Evolutionary conservation across 2,329 filamentous ascomycete genomes (phyloP), one percentile per base, ranked within the genome.

Genomic region (Tolypocladium tropicale): DNA sequence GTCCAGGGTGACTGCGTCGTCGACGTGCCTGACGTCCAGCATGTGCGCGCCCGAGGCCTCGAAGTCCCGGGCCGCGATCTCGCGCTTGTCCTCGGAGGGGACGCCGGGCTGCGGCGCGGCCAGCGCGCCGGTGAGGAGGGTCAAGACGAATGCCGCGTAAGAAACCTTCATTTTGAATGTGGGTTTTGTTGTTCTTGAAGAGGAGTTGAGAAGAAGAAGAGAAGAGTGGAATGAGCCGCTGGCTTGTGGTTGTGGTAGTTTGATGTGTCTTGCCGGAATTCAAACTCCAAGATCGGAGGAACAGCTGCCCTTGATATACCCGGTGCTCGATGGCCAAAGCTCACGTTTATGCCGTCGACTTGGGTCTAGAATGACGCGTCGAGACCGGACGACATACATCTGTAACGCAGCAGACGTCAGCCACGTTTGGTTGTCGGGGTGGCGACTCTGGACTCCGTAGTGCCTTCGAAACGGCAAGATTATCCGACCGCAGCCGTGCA

Each of bases 121-220:
- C 56, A 57, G 56, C 56, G 53, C 56, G 46, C 56, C 56, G 33
- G 56, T 55, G 34, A 57, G 28, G 49, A 57, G 49, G n/a, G 53
- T 51, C 53, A 57, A 28, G 33, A 57, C n/a, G 39, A 55, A 53
- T 34, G 53, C 41, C 12, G 41, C 53, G 33, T 53, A 18, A 0
- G 56, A 55, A 50, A 53, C n/a, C 56, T 57, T 57, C 56, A 57
- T 57, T 43, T n/a, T n/a, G n/a, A n/a, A 0, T 54, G 52, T 43
- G 11, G 39, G n/a, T 25, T 52, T n/a, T 41, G n/a, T 28, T 12
- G 41, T 28, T n/a, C n/a, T n/a, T 48, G 43, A 16, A 30, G 18
- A 28, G 14, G 43, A 48, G 25, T 48, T 48, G 25, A 5, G 25
- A 10, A n/a, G n/a, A n/a, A 30, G 14, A 3, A 48, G 25, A n/a